Evolutionary conservation across 2,329 filamentous ascomycete genomes (phyloP).

Genomic region (Phialocephala subalpina): DNA sequence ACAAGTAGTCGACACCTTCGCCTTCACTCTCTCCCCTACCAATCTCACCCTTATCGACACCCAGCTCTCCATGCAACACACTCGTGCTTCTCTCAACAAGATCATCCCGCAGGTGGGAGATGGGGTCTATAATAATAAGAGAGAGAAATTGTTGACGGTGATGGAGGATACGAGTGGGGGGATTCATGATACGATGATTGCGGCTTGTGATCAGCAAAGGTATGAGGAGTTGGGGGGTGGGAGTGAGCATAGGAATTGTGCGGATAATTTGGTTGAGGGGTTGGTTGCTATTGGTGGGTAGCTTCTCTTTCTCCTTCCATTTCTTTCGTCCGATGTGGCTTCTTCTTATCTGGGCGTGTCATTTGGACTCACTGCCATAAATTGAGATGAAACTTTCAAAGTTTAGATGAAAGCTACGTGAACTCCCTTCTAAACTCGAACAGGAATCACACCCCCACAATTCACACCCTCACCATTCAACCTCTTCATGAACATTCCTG

Average conservation of each 20-base stretch:
- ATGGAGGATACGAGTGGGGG: slow-evolving; percentile 34
- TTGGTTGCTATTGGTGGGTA: slow-evolving; percentile 30
- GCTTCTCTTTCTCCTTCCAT: background rate
- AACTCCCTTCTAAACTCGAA: background rate
- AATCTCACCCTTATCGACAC: slow-evolving; percentile 23
- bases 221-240: slow-evolving; percentile 35
- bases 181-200: slow-evolving; percentile 36
- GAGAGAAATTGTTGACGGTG: slow-evolving; percentile 32
- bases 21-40: slow-evolving; percentile 31
- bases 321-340: background rate
- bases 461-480: slow-evolving; percentile 38
- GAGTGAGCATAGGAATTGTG: slow-evolving; percentile 35
- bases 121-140: slow-evolving; percentile 32
- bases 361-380: background rate
- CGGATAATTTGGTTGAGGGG: slow-evolving; percentile 37
- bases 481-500: slow-evolving; percentile 40
- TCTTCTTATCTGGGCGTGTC: background rate
- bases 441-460: slow-evolving; percentile 33
- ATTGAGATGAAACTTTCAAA: background rate
- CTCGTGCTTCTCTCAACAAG: slow-evolving; percentile 31
- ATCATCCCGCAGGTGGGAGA: slow-evolving; percentile 34
- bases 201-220: slow-evolving; percentile 34
- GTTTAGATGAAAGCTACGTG: background rate
- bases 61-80: slow-evolving; percentile 37
- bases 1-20: slow-evolving; percentile 39